These are phyloP conservation scores for Cercospora berteroae DNA, from an alignment of 2,329 filamentous ascomycete genomes.

Conservation along the genomic window DNA sequence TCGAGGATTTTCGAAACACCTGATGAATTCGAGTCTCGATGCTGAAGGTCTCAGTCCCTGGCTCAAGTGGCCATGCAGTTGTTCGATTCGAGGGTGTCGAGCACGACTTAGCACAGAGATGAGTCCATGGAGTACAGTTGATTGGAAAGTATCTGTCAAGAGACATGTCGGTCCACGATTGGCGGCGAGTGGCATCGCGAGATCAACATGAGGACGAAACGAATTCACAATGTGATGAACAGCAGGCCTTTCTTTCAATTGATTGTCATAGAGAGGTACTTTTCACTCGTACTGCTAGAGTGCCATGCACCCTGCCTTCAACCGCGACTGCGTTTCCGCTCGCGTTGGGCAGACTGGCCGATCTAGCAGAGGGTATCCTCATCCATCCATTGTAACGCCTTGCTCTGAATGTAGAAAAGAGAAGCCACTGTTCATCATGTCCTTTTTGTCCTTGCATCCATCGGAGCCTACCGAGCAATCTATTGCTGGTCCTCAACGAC, in stretches of 20 bases:
- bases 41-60: background rate
- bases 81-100: background rate
- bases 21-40: background rate
- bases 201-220: background rate
- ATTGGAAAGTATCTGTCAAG: background rate
- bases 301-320: background rate
- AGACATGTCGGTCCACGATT: background rate
- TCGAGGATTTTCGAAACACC: background rate
- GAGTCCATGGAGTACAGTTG: background rate
- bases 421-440: slow-evolving; percentile 1
- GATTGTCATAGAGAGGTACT: slow-evolving; percentile 14
- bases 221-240: background rate
- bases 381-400: slow-evolving; percentile 5
- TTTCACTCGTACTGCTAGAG: slow-evolving; percentile 6
- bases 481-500: slow-evolving; percentile 66
- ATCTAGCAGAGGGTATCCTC: slow-evolving; percentile 9
- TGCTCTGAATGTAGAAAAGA: background rate
- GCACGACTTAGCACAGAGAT: background rate
- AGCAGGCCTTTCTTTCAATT: slow-evolving; percentile 11
- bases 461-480: background rate
- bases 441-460: background rate
- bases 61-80: background rate
- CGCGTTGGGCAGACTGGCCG: background rate
- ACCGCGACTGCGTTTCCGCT: background rate
- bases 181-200: background rate